Percentiles rank a stretch among this genome's conserved stretches.
These are phyloP conservation scores for Apiotrichum porosum DNA, from an alignment of 1,284 basidiomycete species.

Conservation along the genomic window DNA sequence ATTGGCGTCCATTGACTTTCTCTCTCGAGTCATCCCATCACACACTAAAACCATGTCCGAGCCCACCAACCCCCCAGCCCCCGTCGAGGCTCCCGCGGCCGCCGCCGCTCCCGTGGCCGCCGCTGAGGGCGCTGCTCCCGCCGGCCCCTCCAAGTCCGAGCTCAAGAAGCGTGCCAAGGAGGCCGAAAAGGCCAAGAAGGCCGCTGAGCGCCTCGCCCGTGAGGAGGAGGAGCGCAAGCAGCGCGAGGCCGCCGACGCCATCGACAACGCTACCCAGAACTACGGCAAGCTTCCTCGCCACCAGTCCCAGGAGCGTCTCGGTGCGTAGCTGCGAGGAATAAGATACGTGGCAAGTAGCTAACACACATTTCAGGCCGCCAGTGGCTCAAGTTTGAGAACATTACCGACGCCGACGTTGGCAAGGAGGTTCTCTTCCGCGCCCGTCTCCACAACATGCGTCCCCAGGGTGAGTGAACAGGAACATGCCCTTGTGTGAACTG, in stretches of 20 bases:
- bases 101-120: constrained; percentile 8
- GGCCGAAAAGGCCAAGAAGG: constrained; percentile 87
- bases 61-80: constrained; percentile 9
- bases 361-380: constrained; percentile 51
- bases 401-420: constrained; percentile 67
- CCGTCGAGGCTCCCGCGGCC: constrained; percentile 10
- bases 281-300: constrained; percentile 90
- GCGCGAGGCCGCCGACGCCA: constrained; percentile 66
- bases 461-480: constrained; percentile 68
- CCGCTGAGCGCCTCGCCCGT: constrained; percentile 74
- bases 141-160: constrained; percentile 74
- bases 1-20: too few relatives aligned
- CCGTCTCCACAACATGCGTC: constrained; percentile 84
- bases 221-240: constrained; percentile 70
- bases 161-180: constrained; percentile 90
- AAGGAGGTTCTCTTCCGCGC: constrained; percentile 80
- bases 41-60: constrained; percentile 20
- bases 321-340: constrained; percentile 32
- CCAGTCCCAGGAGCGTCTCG: constrained; percentile 69
- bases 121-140: constrained; percentile 19
- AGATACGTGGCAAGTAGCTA: too few relatives aligned
- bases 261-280: constrained; percentile 77
- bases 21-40: neutral
- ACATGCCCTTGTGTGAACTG: too few relatives aligned
- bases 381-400: constrained; percentile 60